Evolutionary conservation across 352 stramenopile species (phyloP), one percentile per base, ranked within the genome.

Genomic region (Globisporangium apiculatum): DNA sequence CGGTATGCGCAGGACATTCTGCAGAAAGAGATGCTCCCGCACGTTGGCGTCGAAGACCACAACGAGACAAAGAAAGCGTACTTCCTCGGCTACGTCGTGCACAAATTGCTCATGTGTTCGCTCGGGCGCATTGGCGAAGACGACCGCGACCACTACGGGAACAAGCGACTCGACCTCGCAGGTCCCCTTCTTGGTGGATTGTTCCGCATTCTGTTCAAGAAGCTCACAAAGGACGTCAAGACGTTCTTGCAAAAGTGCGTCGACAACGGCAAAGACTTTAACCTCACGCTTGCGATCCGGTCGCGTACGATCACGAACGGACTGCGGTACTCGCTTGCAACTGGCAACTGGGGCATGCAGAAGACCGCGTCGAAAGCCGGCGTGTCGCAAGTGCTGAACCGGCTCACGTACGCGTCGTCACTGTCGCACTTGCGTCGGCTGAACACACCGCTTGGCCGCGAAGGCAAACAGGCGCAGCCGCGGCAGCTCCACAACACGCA

Each of bases 401-500:
- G 98, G 51, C 72, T 99, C 45, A 99, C 98, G 35, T 99, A 99
- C 70, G 96, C 97, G 35, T 99, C 97, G 45, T 97, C 96, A 31
- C 73, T 99, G 35, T 99, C 95, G 38, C 97, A 99, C 71, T 89
- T 99, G 68, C 88, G 97, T 82, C 95, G 98, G 55, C 86, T 98
- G 61, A 99, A 99, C 79, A 99, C 97, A 40, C 97, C 97, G 9
- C 80, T 99, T n/a, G 97, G 96, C 4, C 87, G 96, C 62, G 98
- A 98, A 71, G 97, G 97, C 65, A 99, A 99, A 70, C 95, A 99
- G 54, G 96, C 97, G 14, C 98, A 99, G 73, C 98, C 98, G 55
- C 95, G 98, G 68, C 96, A 99, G 76, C 77, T 99, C 36, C 98
- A 99, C 81, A 99, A 99, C 73, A 99, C 97, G 56, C 98, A 99